phyloP scores from a whole-genome alignment of 805 yeast genomes.

The Hanseniaspora nectarophila region DNA sequence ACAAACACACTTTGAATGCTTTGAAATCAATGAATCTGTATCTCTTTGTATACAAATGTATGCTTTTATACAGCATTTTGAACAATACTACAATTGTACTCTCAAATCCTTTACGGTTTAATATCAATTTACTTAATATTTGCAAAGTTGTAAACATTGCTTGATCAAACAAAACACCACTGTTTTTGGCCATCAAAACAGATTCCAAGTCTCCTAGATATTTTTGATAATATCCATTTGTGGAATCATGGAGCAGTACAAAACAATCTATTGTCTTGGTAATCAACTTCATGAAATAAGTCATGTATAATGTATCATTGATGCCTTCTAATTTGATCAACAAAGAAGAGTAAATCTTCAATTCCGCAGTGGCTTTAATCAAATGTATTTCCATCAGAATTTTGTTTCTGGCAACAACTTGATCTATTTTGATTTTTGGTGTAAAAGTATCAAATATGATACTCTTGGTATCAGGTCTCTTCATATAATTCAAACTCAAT shows the following conservation, averaged over 20 bases:
- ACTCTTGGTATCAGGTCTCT: background rate
- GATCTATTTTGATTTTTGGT: background rate
- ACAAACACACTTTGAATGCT: background rate
- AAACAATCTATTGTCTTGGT: background rate
- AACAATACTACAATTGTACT: background rate
- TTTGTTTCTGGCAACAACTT: background rate
- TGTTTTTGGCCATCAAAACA: background rate
- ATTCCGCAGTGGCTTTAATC: background rate
- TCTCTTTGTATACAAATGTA: background rate
- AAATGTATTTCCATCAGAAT: background rate
- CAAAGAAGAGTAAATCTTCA: background rate
- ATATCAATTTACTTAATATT: background rate
- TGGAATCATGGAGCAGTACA: background rate
- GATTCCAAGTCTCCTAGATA: slow-evolving; percentile 5
- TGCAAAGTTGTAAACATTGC: background rate
- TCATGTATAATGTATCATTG: background rate
- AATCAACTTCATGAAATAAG: background rate
- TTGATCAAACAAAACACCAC: background rate
- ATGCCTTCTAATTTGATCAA: background rate
- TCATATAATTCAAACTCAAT: background rate
- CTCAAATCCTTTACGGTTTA: background rate
- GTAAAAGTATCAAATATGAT: slow-evolving; percentile 1
- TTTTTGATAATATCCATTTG: background rate
- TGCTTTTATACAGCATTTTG: background rate
- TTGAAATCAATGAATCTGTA: background rate